Evolutionary conservation across 2,329 filamentous ascomycete species (phyloP), one percentile per base, ranked within the genome.

Genomic region (Blastomyces parvus): DNA sequence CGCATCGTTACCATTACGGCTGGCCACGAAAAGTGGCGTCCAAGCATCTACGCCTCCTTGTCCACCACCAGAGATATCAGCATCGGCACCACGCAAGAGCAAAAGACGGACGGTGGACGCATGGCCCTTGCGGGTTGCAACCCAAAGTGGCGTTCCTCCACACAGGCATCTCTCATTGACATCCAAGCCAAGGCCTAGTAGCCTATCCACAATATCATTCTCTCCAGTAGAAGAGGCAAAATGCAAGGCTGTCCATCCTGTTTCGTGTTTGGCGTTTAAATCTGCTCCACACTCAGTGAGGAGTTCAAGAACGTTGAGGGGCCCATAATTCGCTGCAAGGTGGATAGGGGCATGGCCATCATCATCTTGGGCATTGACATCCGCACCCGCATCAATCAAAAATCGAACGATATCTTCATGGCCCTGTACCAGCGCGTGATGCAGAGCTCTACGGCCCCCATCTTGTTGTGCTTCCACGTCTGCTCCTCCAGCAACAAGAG

Each of bases 101-200:
- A 59, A 36, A 14, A 46, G 40, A n/a, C 19, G 33, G 9, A 59
- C 56, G 8, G 33, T 27, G 22, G 36, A 36, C 3, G 11, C 33
- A 19, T 11, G 27, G 30, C 9, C 33, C 38, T 42, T 40, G n/a
- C 19, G 36, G n/a, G 19, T 36, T 59, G 56, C 33, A 30, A 42
- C 40, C 56, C 56, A 46, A 30, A 59, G 56, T 14, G 56, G 56
- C 25, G 56, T 42, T 42, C 22, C 36, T 22, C 56, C 56, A 42
- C 19, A 42, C 8, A n/a, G 13, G 27, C 36, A 42, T 59, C 56
- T 30, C n/a, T 22, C 25, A 27, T 59, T 46, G 46, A 59, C 22
- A 27, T 46, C 22, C 7, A 59, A n/a, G n/a, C 57, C 38, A 9
- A 33, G 42, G 13, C 13, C 57, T 33, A 46, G 57, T n/a, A 59